phyloP scores from a whole-genome alignment of 768 basidiomycete genomes.

The Auriscalpium vulgare region DNA sequence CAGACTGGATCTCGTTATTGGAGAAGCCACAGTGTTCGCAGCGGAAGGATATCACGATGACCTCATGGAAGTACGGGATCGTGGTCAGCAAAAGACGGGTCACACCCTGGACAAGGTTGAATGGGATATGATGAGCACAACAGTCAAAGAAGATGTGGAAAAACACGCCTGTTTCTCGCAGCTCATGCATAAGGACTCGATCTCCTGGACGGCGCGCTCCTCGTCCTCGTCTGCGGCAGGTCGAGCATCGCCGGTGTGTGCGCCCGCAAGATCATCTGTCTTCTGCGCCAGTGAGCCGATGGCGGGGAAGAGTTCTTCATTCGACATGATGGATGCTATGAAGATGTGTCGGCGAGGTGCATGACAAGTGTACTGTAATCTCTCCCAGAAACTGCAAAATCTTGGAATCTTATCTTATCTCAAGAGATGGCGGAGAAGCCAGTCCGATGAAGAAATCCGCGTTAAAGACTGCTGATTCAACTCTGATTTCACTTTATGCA shows the following conservation, averaged over 20 bases:
- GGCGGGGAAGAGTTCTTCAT: slow-evolving; percentile 42
- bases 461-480: too few species aligned
- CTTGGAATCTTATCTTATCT: background rate
- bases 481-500: background rate
- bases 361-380: background rate
- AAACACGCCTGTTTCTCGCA: slow-evolving; percentile 78
- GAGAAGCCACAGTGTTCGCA: slow-evolving; percentile 86
- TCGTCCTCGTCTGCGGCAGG: slow-evolving; percentile 32
- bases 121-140: background rate
- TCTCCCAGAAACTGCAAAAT: background rate
- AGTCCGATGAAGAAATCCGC: too few species aligned
- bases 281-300: slow-evolving; percentile 48
- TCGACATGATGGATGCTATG: slow-evolving; percentile 6
- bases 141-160: background rate
- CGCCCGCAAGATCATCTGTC: slow-evolving; percentile 27
- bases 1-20: slow-evolving; percentile 94
- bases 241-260: background rate
- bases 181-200: slow-evolving; percentile 91
- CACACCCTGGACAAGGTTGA: slow-evolving; percentile 50
- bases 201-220: slow-evolving; percentile 67
- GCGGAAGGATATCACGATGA: slow-evolving; percentile 93
- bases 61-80: slow-evolving; percentile 92
- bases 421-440: too few species aligned
- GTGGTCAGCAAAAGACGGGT: slow-evolving; percentile 86
- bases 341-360: background rate